phyloP scores from a whole-genome alignment of 805 yeast genomes.

The Scheffersomyces lignosus region DNA sequence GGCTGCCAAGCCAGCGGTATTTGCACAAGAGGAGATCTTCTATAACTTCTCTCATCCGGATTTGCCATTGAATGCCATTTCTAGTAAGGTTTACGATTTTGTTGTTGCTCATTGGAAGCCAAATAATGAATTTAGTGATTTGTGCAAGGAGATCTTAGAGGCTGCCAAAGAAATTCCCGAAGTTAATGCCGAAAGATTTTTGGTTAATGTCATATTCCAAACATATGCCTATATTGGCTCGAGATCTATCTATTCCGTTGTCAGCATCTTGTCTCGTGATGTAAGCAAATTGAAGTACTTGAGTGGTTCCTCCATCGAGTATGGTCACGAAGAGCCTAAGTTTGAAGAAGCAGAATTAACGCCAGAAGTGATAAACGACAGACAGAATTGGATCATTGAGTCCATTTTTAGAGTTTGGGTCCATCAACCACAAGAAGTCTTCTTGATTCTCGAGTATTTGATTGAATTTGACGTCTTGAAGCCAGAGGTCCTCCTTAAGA shows the following conservation, averaged over 20 bases:
- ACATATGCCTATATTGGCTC: constrained; percentile 80
- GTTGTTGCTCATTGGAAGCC: constrained; percentile 41
- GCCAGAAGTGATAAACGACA: constrained; percentile 20
- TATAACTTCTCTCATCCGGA: constrained; percentile 35
- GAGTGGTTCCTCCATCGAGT: constrained; percentile 31
- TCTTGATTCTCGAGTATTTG: constrained; percentile 42
- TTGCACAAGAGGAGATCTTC: constrained; percentile 40
- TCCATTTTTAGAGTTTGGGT: constrained; percentile 43
- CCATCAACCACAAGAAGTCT: constrained; percentile 46
- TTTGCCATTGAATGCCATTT: constrained; percentile 36
- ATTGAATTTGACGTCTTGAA: constrained; percentile 38
- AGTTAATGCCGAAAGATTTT: constrained; percentile 31
- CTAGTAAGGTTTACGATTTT: constrained; percentile 42
- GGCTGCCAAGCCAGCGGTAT: constrained; percentile 16
- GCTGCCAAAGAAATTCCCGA: constrained; percentile 15
- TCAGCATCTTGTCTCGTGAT: constrained; percentile 41
- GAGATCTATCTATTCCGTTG: constrained; percentile 67
- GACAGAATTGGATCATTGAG: constrained; percentile 40
- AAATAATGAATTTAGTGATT: constrained; percentile 34
- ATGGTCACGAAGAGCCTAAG: constrained; percentile 31
- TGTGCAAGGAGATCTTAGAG: constrained; percentile 30
- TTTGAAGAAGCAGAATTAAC: constrained; percentile 29
- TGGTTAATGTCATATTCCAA: constrained; percentile 65
- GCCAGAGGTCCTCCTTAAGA: constrained; percentile 26
- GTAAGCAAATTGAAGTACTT: constrained; percentile 38